Evolutionary conservation across 306 rosid genomes (phyloP).

Genomic region (Quercus suber): DNA sequence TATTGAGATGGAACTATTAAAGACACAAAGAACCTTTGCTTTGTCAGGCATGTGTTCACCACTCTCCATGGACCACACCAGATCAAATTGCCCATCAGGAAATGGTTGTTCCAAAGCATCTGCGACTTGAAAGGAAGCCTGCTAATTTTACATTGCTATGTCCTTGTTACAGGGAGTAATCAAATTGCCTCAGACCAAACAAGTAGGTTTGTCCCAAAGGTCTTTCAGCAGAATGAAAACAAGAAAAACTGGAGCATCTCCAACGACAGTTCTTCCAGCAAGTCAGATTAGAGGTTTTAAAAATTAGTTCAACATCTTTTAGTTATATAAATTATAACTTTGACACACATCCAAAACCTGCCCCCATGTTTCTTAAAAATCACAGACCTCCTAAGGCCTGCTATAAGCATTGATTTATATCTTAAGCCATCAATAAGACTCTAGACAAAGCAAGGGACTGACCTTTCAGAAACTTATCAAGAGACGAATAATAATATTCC

Average conservation of each 20-base stretch:
- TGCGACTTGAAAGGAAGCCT: slow-evolving; percentile 82
- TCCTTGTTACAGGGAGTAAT: no score
- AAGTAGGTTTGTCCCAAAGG: no score
- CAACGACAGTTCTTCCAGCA: neutral
- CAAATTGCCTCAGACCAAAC: neutral
- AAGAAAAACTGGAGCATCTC: no score
- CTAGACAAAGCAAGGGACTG: neutral
- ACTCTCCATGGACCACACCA: slow-evolving; percentile 98
- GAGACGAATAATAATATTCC: neutral
- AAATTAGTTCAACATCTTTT: neutral
- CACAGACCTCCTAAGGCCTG: neutral
- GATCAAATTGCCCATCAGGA: slow-evolving; percentile 65
- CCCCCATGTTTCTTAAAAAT: no score
- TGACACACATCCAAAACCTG: neutral
- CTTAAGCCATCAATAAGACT: neutral
- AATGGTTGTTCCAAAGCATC: slow-evolving; percentile 90
- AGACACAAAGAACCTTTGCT: slow-evolving; percentile 44
- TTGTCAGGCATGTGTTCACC: slow-evolving; percentile 99
- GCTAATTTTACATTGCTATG: neutral
- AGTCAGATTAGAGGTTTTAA: neutral
- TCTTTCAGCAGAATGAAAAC: no score
- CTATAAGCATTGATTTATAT: neutral
- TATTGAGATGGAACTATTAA: neutral
- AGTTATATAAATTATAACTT: neutral
- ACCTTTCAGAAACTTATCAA: neutral